These are phyloP conservation scores for Hypoxylon perforatum DNA, from an alignment of 495 filamentous ascomycete genomes.

Conservation along the genomic window DNA sequence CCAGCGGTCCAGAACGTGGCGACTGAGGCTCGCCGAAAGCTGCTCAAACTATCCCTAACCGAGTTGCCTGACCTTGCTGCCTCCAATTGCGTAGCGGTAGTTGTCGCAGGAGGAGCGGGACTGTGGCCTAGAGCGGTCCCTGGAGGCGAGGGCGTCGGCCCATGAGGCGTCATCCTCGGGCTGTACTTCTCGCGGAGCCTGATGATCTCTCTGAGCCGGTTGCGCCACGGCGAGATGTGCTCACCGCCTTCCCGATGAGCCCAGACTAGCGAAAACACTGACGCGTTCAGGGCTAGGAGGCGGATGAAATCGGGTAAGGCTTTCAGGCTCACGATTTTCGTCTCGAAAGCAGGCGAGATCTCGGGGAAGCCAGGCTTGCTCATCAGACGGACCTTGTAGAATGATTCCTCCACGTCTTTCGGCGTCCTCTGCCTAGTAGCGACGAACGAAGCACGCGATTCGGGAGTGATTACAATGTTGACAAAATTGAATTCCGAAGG, in stretches of 20 bases:
- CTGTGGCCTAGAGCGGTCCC: slow-evolving; percentile 48
- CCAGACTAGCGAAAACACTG: slow-evolving; percentile 92
- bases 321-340: slow-evolving; percentile 84
- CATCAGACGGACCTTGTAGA: slow-evolving; percentile 87
- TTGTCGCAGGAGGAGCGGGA: slow-evolving; percentile 9
- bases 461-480: slow-evolving; percentile 94
- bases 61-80: slow-evolving; percentile 52
- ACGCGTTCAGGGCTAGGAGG: slow-evolving; percentile 91
- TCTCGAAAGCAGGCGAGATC: slow-evolving; percentile 86
- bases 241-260: slow-evolving; percentile 80
- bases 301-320: slow-evolving; percentile 88
- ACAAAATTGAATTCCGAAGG: slow-evolving; percentile 94
- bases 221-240: slow-evolving; percentile 89
- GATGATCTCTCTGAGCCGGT: slow-evolving; percentile 85
- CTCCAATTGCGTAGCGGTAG: slow-evolving; percentile 39
- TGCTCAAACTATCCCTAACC: slow-evolving; percentile 63
- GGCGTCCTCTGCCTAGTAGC: slow-evolving; percentile 55
- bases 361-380: slow-evolving; percentile 86
- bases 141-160: slow-evolving; percentile 51
- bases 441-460: slow-evolving; percentile 72
- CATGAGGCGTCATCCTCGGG: slow-evolving; percentile 47
- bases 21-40: slow-evolving; percentile 62
- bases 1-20: slow-evolving; percentile 64
- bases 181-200: slow-evolving; percentile 75
- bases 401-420: slow-evolving; percentile 60